These are phyloP conservation scores for Cucurbita pepo DNA, from an alignment of 306 rosid genomes.

Conservation along the genomic window DNA sequence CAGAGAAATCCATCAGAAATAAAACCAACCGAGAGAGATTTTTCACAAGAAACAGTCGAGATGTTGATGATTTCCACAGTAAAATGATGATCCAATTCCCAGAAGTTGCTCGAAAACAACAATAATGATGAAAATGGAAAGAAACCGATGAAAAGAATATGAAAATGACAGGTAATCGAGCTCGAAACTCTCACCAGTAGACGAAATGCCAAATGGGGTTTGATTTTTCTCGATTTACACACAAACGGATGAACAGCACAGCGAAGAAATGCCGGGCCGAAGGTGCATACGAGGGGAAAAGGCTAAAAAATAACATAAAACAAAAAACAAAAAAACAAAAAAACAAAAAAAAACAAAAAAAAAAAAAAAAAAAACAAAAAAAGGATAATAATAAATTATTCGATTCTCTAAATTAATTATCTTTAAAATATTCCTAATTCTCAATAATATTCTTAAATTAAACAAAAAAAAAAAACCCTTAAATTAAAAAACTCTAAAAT, in stretches of 20 bases:
- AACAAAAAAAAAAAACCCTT: too few species aligned
- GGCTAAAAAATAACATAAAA: too few species aligned
- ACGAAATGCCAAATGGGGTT: not conserved
- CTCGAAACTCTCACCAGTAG: slow-evolving; percentile 3
- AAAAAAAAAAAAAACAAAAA: too few species aligned
- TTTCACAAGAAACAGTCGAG: not conserved
- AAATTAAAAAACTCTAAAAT: too few species aligned
- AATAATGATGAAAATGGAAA: not conserved
- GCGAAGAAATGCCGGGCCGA: not conserved
- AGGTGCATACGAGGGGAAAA: not conserved
- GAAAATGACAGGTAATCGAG: not conserved
- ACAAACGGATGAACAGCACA: not conserved
- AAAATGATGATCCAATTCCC: too few species aligned
- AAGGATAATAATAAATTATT: too few species aligned
- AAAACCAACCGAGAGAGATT: not conserved
- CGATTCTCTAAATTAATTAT: too few species aligned
- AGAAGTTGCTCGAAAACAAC: not conserved
- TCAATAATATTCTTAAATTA: too few species aligned
- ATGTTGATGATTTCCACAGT: not conserved
- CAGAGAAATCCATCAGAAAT: not conserved
- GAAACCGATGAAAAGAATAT: not conserved
- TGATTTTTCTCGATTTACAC: not conserved
- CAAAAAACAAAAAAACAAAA: too few species aligned
- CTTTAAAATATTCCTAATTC: too few species aligned
- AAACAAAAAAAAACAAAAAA: too few species aligned